A percentile compares a stretch with the other conserved stretches of the same genome.
phyloP scores from a whole-genome alignment of 805 yeast genomes.

The Sungouiella blattae region DNA sequence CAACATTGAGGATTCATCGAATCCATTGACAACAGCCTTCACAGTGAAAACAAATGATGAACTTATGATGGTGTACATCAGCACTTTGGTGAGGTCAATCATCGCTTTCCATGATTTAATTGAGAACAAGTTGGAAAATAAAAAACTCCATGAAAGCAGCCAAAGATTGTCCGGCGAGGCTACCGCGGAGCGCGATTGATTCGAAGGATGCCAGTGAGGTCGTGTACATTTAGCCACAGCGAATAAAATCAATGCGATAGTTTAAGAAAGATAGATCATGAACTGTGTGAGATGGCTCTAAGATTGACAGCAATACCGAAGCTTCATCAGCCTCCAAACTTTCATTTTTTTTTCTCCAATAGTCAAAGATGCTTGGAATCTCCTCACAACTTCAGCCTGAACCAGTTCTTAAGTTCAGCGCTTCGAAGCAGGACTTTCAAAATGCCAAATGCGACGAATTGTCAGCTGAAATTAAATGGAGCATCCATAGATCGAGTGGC shows the following conservation, averaged over 20 bases:
- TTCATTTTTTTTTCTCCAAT: constrained; percentile 37
- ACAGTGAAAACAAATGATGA: constrained; percentile 94
- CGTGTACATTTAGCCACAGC: constrained; percentile 11
- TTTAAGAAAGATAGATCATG: neutral
- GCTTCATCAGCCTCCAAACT: constrained; percentile 20
- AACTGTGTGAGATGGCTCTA: constrained; percentile 13
- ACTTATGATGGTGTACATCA: constrained; percentile 87
- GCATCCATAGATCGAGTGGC: constrained; percentile 35
- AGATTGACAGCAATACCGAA: constrained; percentile 17
- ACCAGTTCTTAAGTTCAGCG: constrained; percentile 22
- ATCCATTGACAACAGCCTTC: constrained; percentile 71
- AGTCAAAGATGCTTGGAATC: constrained; percentile 26
- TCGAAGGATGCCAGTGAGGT: constrained; percentile 2
- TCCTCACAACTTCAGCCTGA: constrained; percentile 34
- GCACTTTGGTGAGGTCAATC: constrained; percentile 87
- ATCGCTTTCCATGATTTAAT: constrained; percentile 95
- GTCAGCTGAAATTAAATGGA: neutral
- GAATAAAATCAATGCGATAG: neutral
- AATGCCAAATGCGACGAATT: too few species aligned
- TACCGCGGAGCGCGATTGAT: neutral
- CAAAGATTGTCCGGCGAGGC: constrained; percentile 9
- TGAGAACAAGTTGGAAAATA: constrained; percentile 90
- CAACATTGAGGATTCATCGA: constrained; percentile 24
- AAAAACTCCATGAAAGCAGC: constrained; percentile 28
- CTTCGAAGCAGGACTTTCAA: too few species aligned